Evolutionary conservation across 331 rosid species (phyloP).

Genomic region (Acacia concinna): DNA sequence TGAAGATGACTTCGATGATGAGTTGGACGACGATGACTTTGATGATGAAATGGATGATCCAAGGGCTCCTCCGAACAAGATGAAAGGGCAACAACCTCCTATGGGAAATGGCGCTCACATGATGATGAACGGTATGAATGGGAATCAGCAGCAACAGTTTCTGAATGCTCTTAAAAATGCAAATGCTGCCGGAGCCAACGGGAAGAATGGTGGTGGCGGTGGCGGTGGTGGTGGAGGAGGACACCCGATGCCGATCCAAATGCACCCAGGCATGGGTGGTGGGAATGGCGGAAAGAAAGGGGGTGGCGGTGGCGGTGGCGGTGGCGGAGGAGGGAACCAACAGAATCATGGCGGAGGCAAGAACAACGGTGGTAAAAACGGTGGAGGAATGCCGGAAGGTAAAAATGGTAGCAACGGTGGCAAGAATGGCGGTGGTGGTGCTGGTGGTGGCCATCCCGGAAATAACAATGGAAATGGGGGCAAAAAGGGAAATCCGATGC

Average conservation of each 20-base stretch:
- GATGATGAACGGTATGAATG: constrained; percentile 55
- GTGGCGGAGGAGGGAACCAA: constrained; percentile 21
- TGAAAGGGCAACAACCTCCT: constrained; percentile 42
- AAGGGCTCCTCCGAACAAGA: constrained; percentile 40
- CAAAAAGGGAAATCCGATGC: constrained; percentile 35
- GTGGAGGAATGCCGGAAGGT: neutral
- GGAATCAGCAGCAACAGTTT: constrained; percentile 42
- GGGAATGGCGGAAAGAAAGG: constrained; percentile 43
- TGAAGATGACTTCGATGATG: constrained; percentile 62
- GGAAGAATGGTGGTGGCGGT: constrained; percentile 28
- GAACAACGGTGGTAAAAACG: constrained; percentile 19
- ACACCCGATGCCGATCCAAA: constrained; percentile 32
- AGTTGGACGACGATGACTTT: constrained; percentile 50
- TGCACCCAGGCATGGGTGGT: constrained; percentile 21
- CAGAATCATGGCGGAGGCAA: constrained; percentile 31
- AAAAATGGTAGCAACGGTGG: constrained; percentile 23
- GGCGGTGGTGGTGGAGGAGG: constrained; percentile 27
- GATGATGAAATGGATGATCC: constrained; percentile 47
- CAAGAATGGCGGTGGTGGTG: neutral
- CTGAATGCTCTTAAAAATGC: constrained; percentile 49
- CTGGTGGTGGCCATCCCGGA: neutral
- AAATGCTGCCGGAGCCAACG: constrained; percentile 7
- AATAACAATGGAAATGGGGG: constrained; percentile 20
- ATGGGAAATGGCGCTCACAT: constrained; percentile 41
- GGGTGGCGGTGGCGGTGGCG: constrained; percentile 7